phyloP scores from a whole-genome alignment of 179 eudicot genomes.

The Corrigiola litoralis region DNA sequence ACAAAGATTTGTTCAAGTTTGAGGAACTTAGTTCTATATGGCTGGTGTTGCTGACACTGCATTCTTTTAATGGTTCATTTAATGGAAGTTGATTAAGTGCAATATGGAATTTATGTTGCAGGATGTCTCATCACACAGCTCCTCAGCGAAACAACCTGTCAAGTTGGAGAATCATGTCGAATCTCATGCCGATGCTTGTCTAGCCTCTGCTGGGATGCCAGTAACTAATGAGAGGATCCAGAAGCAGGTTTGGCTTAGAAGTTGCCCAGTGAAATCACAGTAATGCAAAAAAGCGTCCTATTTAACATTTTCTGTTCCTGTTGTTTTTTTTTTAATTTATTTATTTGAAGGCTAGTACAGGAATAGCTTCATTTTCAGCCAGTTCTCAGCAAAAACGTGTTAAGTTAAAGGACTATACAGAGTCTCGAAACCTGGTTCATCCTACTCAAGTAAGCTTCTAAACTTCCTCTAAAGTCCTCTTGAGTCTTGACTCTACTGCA shows the following conservation, averaged over 20 bases:
- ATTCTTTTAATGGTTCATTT: neutral
- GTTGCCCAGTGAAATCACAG: neutral
- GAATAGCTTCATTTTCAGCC: neutral
- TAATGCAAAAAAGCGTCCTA: no score
- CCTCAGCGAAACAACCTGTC: neutral
- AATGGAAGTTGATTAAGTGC: neutral
- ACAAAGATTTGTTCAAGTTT: neutral
- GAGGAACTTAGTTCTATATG: neutral
- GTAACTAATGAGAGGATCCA: neutral
- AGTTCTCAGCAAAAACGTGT: neutral
- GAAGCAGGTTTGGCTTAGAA: conserved; percentile 10
- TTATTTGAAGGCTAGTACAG: conserved; percentile 14
- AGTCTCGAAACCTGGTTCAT: neutral
- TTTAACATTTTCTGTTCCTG: neutral
- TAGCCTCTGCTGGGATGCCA: neutral
- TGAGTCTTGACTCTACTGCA: no score
- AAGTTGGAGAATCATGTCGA: conserved; percentile 15
- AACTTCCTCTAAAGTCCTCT: neutral
- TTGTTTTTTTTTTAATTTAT: neutral
- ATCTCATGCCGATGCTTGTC: neutral
- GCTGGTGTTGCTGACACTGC: neutral
- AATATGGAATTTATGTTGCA: neutral
- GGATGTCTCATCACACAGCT: conserved; percentile 17
- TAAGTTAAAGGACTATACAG: neutral
- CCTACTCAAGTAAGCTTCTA: conserved; percentile 2